Conservation (phyloP, 108 stramenopile genomes). For the Mediolabrus comicus region DNA sequence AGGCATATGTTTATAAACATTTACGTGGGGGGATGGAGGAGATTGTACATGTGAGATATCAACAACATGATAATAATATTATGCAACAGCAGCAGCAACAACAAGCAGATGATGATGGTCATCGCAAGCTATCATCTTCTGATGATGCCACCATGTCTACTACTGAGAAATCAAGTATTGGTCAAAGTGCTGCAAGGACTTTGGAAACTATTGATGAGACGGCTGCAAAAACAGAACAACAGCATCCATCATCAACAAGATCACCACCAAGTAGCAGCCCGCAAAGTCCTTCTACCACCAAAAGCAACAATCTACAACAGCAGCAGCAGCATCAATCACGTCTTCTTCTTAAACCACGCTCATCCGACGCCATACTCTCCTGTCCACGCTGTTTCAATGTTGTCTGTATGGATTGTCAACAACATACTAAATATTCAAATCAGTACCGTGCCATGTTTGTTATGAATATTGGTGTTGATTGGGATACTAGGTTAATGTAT, state of each 20-base stretch:
- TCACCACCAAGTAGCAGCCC: too few relatives aligned
- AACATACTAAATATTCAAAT: conserved; percentile 73
- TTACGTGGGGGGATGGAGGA: conserved; percentile 65
- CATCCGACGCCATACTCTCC: conserved; percentile 70
- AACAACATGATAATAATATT: background rate
- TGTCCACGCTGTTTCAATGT: conserved; percentile 87
- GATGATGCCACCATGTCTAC: background rate
- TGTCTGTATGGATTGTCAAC: conserved; percentile 91
- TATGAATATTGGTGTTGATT: conserved; percentile 81
- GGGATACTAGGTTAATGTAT: conserved; percentile 61
- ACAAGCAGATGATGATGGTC: background rate
- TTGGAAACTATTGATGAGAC: too few relatives aligned
- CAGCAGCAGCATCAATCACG: background rate
- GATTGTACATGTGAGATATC: conserved; percentile 22
- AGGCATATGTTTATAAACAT: conserved; percentile 81
- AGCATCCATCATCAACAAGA: too few relatives aligned
- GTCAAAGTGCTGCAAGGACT: too few relatives aligned
- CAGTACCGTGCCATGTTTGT: conserved; percentile 93
- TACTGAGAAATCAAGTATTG: background rate
- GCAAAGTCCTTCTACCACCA: too few relatives aligned
- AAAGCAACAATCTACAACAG: background rate
- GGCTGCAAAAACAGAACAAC: too few relatives aligned
- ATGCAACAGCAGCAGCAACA: background rate
- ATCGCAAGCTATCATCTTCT: background rate
- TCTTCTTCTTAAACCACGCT: conserved; percentile 62